phyloP scores from a whole-genome alignment of 225 moss, liverwort and hornwort species.

The Climacium dendroides region DNA sequence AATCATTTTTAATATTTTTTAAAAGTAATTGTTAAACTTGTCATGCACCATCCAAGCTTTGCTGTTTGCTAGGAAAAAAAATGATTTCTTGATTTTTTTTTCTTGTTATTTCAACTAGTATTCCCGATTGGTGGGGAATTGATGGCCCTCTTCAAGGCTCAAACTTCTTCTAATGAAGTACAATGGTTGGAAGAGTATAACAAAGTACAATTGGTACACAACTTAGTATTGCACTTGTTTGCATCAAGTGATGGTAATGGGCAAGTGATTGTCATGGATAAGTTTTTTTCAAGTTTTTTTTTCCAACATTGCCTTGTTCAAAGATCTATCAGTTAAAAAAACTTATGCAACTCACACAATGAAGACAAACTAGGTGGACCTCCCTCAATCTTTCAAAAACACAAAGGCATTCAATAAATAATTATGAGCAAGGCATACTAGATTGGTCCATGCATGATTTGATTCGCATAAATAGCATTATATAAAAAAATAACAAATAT shows the following conservation, averaged over 20 bases:
- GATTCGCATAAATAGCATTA: no score
- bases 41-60: no score
- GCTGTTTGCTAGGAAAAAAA: no score
- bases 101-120: no score
- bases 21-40: no score
- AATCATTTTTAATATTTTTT: no score
- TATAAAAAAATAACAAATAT: neutral
- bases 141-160: no score
- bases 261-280: neutral
- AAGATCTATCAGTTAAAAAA: neutral
- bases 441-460: neutral
- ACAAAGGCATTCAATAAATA: neutral
- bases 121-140: no score
- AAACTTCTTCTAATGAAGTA: no score
- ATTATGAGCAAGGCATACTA: neutral
- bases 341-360: neutral
- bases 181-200: rapidly evolving
- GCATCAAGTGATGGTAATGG: rapidly evolving
- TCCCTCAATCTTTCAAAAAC: neutral
- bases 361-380: rapidly evolving
- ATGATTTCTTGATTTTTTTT: no score
- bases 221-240: neutral
- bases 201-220: neutral
- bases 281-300: no score
- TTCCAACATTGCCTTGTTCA: neutral